These are phyloP conservation scores for Cryptosporidium bovis DNA, from an alignment of 169 alveolate species.

Conservation along the genomic window DNA sequence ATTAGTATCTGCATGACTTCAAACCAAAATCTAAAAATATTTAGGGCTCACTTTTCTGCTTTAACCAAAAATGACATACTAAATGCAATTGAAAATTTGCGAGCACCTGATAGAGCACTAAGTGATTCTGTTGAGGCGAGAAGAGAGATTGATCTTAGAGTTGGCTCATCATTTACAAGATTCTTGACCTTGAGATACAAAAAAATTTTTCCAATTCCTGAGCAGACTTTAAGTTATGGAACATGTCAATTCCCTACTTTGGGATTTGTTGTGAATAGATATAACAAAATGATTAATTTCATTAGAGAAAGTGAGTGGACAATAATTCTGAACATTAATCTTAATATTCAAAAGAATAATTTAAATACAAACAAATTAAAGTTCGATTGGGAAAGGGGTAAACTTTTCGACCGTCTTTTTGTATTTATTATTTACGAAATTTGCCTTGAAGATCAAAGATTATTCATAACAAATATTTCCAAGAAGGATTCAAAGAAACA, in stretches of 20 bases:
- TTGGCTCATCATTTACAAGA: constrained; percentile 95
- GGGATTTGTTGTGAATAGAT: constrained; percentile 96
- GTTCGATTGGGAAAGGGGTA: constrained; percentile 85
- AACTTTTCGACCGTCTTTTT: constrained; percentile 83
- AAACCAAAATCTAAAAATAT: constrained; percentile 79
- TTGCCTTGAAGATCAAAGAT: constrained; percentile 50
- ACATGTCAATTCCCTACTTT: constrained; percentile 99
- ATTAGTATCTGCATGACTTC: constrained; percentile 79
- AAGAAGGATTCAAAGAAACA: constrained; percentile 77
- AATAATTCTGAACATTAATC: constrained; percentile 79
- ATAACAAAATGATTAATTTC: constrained; percentile 89
- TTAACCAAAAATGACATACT: constrained; percentile 88
- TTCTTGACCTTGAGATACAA: constrained; percentile 88
- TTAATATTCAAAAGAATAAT: constrained; percentile 51
- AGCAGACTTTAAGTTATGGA: constrained; percentile 91
- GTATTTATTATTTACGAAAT: constrained; percentile 70
- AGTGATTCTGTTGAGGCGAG: constrained; percentile 94
- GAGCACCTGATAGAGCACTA: constrained; percentile 87
- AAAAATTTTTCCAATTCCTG: constrained; percentile 71
- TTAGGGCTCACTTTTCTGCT: constrained; percentile 95
- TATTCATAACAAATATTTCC: constrained; percentile 77
- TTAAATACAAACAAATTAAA: constrained; percentile 29
- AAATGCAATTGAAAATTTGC: constrained; percentile 86
- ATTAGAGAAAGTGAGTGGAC: constrained; percentile 93
- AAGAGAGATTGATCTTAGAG: constrained; percentile 92